Base-by-base conservation (phyloP, 495 filamentous ascomycete species). In the Daldinia concentrica region DNA sequence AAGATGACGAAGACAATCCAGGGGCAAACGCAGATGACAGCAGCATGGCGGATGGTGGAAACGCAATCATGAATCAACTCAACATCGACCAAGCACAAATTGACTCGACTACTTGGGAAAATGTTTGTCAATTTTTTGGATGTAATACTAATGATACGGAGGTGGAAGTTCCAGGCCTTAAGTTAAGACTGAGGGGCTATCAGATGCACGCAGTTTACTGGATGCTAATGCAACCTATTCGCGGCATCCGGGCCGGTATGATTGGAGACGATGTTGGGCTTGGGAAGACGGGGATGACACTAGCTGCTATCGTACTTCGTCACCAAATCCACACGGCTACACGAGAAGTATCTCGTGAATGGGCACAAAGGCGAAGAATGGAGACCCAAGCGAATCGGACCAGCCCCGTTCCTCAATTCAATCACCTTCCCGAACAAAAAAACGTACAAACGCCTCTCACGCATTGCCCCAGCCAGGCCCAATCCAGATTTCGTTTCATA, bases 181-280 rank as follows among this genome's bases (percentile, higher is more conserved):
- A n/a, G 5, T 8, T 62, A 12, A 15, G 15, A 11, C 48, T 37
- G 1, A 43, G 17, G 5, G 19, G 14, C 2, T 56, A 68, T 24
- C 66, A 68, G 30, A 48, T 63, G 19, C 57, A 62, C 12, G 58
- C 66, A 24, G 29, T 58, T 9, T 68, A 43, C 27, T 62, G 43
- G 50, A 29, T 68, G 1, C n/a, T 68, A 14, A 57, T 3, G 6
- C 65, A 37, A 15, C 26, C 51, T 41, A 0, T 12, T 7, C 27
- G 29, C 0, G 6, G 15, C 1, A 37, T 56, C 7, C 2, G 9
- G n/a, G 27, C 24, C 6, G 27, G 17, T 14, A 24, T 68, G 8
- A 29, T 68, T 19, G 66, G 22, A 4, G 66, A 68, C 24, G 66
- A 51, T 32, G 52, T 62, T 14, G 66, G 66, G 1, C 41, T 68